Percentiles rank a stretch among this genome's conserved stretches.
Evolutionary conservation across 2,329 filamentous ascomycete species (phyloP).

Genomic region (Diaporthe citriasiana): DNA sequence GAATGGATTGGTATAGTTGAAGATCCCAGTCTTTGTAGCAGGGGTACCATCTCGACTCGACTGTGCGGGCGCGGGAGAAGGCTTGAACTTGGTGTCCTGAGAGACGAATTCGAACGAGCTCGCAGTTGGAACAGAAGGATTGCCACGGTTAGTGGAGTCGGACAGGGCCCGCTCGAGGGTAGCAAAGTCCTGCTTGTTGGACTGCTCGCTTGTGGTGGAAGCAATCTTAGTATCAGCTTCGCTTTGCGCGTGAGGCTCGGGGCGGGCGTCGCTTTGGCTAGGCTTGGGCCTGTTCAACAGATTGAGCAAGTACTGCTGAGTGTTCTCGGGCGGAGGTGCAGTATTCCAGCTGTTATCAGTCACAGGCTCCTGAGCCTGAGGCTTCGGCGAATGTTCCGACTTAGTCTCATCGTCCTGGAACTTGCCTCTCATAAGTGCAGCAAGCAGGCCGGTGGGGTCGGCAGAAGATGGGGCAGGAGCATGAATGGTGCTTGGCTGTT

Average conservation of each 20-base stretch:
- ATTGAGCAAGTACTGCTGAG: conserved; percentile 88
- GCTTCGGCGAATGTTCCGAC: conserved; percentile 50
- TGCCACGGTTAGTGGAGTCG: conserved; percentile 43
- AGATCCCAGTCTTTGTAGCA: conserved; percentile 49
- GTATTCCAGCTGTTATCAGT: conserved; percentile 58
- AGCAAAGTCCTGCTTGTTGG: conserved; percentile 29
- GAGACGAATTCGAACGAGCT: conserved; percentile 49
- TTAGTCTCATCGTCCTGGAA: conserved; percentile 62
- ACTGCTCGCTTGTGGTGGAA: conserved; percentile 58
- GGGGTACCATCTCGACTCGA: conserved; percentile 49
- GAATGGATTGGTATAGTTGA: conserved; percentile 56
- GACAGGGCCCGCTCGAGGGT: conserved; percentile 37
- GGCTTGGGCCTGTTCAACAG: conserved; percentile 86
- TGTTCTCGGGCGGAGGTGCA: conserved; percentile 73
- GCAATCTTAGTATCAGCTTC: conserved; percentile 61
- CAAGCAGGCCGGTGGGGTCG: conserved; percentile 70
- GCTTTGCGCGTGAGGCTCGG: conserved; percentile 49
- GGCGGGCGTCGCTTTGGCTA: conserved; percentile 66
- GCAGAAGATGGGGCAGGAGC: conserved; percentile 69
- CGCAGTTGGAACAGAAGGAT: conserved; percentile 38
- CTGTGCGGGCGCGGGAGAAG: conserved; percentile 44
- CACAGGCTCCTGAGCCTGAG: conserved; percentile 39
- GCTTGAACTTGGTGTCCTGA: conserved; percentile 46
- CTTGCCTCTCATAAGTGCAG: conserved; percentile 72
- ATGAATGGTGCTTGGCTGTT: conserved; percentile 60